phyloP scores from a whole-genome alignment of 176 grass and related monocot genomes.

The Oryza australiensis region DNA sequence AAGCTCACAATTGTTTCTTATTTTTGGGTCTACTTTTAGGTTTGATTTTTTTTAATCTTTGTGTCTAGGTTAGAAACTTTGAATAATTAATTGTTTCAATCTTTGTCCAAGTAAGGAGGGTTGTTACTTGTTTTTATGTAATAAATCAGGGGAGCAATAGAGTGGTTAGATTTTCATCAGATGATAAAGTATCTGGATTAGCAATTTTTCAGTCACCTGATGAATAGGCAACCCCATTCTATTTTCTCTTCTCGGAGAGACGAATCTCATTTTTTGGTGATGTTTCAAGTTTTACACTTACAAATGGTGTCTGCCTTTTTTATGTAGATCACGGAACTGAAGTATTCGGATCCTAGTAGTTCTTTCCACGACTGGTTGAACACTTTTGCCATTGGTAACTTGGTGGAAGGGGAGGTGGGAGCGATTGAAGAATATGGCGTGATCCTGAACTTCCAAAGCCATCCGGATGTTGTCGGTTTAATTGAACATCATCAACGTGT shows the following conservation, averaged over 20 bases:
- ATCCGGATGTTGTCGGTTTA: constrained; percentile 89
- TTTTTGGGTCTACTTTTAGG: neutral
- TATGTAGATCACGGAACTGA: constrained; percentile 65
- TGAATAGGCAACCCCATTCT: neutral
- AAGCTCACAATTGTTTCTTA: no score
- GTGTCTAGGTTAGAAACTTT: neutral
- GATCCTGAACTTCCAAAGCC: constrained; percentile 77
- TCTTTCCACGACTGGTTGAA: constrained; percentile 58
- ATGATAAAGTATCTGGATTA: neutral
- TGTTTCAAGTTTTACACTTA: constrained; percentile 26
- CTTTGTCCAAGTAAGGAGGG: neutral
- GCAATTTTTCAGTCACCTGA: neutral
- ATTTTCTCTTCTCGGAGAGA: neutral
- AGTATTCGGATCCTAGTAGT: constrained; percentile 51
- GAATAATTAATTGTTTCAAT: neutral
- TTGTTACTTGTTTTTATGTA: neutral
- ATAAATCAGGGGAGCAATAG: neutral
- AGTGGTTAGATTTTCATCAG: neutral
- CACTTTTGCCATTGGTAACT: constrained; percentile 67
- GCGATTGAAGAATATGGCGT: constrained; percentile 83
- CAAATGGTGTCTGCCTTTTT: constrained; percentile 1
- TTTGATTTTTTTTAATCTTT: neutral
- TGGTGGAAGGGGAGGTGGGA: constrained; percentile 80
- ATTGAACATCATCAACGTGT: constrained; percentile 92
- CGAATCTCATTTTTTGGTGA: constrained; percentile 19